These are phyloP conservation scores for Carex littledalei DNA, from an alignment of 176 grass and related monocot genomes.

Conservation along the genomic window DNA sequence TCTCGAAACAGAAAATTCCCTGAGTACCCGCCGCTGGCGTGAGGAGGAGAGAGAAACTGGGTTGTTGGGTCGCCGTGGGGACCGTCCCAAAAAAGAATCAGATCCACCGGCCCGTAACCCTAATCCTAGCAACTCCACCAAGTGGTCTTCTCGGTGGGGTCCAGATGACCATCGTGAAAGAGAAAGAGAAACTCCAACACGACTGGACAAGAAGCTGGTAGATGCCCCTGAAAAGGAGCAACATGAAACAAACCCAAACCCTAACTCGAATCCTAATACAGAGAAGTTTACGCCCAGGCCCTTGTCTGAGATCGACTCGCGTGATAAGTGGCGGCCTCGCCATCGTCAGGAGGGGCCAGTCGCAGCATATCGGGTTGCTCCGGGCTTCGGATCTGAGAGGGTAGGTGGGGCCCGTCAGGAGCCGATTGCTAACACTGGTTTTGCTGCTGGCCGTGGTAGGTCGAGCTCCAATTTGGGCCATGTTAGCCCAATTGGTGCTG, in stretches of 20 bases:
- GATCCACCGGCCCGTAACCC: constrained; percentile 61
- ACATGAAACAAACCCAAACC: constrained; percentile 13
- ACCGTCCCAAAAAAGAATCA: constrained; percentile 71
- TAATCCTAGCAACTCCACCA: constrained; percentile 51
- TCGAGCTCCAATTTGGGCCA: constrained; percentile 39
- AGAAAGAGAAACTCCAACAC: constrained; percentile 28
- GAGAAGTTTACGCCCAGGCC: constrained; percentile 50
- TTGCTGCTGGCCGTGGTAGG: constrained; percentile 89
- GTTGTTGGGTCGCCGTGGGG: constrained; percentile 71
- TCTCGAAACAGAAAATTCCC: constrained; percentile 60
- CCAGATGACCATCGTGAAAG: constrained; percentile 85
- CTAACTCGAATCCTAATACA: constrained; percentile 52
- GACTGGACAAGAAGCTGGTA: constrained; percentile 63
- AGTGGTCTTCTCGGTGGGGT: constrained; percentile 99
- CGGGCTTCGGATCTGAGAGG: constrained; percentile 86
- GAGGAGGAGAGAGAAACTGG: constrained; percentile 97
- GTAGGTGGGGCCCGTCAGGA: constrained; percentile 31
- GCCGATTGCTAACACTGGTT: constrained; percentile 39
- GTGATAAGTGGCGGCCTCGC: constrained; percentile 98
- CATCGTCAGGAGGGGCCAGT: constrained; percentile 76
- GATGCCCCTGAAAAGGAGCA: constrained; percentile 34
- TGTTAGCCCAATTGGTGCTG: constrained; percentile 61
- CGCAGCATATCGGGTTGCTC: constrained; percentile 59
- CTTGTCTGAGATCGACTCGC: constrained; percentile 72
- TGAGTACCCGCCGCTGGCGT: constrained; percentile 66